Conservation (phyloP, 257 asterid species). For the Apocynum venetum region DNA sequence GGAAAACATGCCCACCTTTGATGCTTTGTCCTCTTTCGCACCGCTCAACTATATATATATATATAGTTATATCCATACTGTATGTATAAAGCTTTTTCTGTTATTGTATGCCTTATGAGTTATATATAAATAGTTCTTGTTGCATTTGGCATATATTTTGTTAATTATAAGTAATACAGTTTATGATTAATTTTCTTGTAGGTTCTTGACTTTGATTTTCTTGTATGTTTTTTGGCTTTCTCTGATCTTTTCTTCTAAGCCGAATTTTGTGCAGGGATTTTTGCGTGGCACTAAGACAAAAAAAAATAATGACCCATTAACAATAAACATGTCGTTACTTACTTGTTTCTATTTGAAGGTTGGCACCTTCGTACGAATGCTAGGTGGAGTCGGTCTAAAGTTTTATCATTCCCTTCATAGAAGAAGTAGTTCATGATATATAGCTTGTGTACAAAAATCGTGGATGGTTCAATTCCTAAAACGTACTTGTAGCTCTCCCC, state of each 20-base stretch:
- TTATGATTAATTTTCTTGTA: background rate
- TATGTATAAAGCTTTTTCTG: background rate
- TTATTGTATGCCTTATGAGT: too few relatives aligned
- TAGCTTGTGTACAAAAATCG: background rate
- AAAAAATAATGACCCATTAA: background rate
- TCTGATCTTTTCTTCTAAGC: background rate
- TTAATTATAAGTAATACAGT: too few relatives aligned
- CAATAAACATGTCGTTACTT: background rate
- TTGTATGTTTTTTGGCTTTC: too few relatives aligned
- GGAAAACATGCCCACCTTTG: slow-evolving; percentile 7
- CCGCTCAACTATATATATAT: background rate
- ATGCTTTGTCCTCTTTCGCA: slow-evolving; percentile 2
- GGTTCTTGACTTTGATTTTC: background rate
- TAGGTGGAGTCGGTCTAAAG: slow-evolving; percentile 6
- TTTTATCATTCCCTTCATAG: background rate
- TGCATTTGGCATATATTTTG: too few relatives aligned
- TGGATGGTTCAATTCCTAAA: too few relatives aligned
- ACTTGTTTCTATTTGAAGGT: background rate
- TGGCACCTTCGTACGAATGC: slow-evolving; percentile 6
- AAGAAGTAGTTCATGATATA: background rate
- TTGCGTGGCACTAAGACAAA: background rate
- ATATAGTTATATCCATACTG: background rate
- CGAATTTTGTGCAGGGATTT: background rate
- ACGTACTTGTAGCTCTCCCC: too few relatives aligned
- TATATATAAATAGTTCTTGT: too few relatives aligned